A percentile compares a stretch with the other conserved stretches of the same genome.
Evolutionary conservation across 768 basidiomycete genomes (phyloP).

Genomic region (Cystofilobasidium capitatum): DNA sequence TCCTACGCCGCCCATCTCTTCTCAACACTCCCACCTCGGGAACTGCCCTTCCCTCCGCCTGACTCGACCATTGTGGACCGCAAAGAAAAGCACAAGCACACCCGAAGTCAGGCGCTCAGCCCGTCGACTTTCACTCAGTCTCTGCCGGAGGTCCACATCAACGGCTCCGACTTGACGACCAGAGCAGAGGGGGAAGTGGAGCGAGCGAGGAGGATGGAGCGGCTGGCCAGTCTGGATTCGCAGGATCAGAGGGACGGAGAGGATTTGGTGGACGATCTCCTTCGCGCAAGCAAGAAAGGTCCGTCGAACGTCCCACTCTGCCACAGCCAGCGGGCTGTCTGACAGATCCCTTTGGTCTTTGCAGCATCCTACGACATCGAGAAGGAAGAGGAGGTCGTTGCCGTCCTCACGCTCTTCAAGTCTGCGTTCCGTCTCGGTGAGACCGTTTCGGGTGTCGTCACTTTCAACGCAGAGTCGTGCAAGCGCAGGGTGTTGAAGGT

Average conservation of each 20-base stretch:
- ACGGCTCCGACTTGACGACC: slow-evolving; percentile 4
- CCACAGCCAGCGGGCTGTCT: neutral
- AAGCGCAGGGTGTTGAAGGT: slow-evolving; percentile 76
- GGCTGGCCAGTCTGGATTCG: slow-evolving; percentile 28
- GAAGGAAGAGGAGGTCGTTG: slow-evolving; percentile 82
- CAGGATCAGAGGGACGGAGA: slow-evolving; percentile 37
- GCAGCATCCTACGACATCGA: slow-evolving; percentile 88
- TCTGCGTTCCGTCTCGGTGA: slow-evolving; percentile 85
- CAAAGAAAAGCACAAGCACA: slow-evolving; percentile 11
- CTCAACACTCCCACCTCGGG: slow-evolving; percentile 30
- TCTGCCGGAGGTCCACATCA: slow-evolving; percentile 1
- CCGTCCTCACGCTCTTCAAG: slow-evolving; percentile 83
- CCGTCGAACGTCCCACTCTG: slow-evolving; percentile 29
- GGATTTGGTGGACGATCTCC: slow-evolving; percentile 56
- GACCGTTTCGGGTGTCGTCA: slow-evolving; percentile 78
- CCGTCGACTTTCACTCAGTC: slow-evolving; percentile 10
- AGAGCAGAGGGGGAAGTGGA: slow-evolving; percentile 27
- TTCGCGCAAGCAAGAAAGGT: slow-evolving; percentile 82
- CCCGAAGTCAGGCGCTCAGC: slow-evolving; percentile 25
- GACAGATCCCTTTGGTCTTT: neutral
- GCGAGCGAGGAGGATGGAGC: slow-evolving; percentile 28
- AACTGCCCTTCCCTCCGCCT: neutral
- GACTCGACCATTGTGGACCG: neutral
- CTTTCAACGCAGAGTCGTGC: slow-evolving; percentile 65
- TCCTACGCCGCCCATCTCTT: slow-evolving; percentile 36